phyloP scores from a whole-genome alignment of 768 basidiomycete genomes.

The Baorangia bicolor region DNA sequence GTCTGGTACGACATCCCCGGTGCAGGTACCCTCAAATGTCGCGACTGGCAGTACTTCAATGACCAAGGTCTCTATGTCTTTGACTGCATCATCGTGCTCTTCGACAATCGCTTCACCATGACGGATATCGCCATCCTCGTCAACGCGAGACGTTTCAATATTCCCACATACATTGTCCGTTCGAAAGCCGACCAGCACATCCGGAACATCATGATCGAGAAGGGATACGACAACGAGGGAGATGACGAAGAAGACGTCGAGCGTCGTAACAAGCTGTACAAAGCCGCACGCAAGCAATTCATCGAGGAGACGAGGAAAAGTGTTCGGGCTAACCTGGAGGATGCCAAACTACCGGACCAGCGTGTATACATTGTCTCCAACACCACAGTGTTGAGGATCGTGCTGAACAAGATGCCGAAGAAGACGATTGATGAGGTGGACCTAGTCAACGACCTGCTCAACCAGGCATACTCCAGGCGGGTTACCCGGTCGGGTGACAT shows the following conservation, averaged over 20 bases:
- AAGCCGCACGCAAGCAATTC: slow-evolving; percentile 19
- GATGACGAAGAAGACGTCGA: slow-evolving; percentile 13
- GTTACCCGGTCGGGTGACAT: not conserved
- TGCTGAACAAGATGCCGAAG: slow-evolving; percentile 10
- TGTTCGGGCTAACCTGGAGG: slow-evolving; percentile 17
- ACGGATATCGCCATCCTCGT: slow-evolving; percentile 35
- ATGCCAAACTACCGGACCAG: slow-evolving; percentile 20
- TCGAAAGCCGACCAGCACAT: slow-evolving; percentile 38
- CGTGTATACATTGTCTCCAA: slow-evolving; percentile 30
- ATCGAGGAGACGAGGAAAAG: slow-evolving; percentile 21
- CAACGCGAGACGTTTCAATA: slow-evolving; percentile 30
- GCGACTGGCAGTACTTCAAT: slow-evolving; percentile 39
- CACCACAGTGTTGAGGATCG: slow-evolving; percentile 11
- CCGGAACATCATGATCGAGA: slow-evolving; percentile 24
- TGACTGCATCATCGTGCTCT: slow-evolving; percentile 34
- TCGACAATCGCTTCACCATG: slow-evolving; percentile 35
- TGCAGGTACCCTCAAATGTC: slow-evolving; percentile 33
- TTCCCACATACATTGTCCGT: slow-evolving; percentile 36
- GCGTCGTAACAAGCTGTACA: slow-evolving; percentile 4
- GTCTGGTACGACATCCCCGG: slow-evolving; percentile 40
- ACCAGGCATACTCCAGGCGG: slow-evolving; percentile 3
- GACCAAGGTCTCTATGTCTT: slow-evolving; percentile 37
- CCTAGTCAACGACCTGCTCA: slow-evolving; percentile 8
- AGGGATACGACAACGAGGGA: slow-evolving; percentile 21
- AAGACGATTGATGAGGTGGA: slow-evolving; percentile 16